Evolutionary conservation across 495 filamentous ascomycete genomes (phyloP), one percentile per base, ranked within the genome.

Genomic region (Lepraria neglecta): DNA sequence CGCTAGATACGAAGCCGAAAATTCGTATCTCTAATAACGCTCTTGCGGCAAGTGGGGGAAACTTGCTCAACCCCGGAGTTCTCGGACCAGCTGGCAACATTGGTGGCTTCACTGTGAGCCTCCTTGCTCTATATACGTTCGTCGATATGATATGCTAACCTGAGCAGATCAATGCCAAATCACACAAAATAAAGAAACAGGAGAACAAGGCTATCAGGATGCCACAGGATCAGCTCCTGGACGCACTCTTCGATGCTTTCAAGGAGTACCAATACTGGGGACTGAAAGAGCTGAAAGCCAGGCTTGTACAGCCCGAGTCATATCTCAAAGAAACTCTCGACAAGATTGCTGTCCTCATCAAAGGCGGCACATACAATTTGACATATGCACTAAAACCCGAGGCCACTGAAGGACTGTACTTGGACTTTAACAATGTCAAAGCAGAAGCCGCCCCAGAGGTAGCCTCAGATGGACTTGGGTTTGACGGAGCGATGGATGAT

Each of bases 121-220:
- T 60, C 14, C 40, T 24, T 19, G 10, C 54, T 51, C 21, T 12
- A 19, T 38, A 0, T 33, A 59, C 68, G 69, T 31, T 14, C n/a
- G 19, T 0, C 33, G 9, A 38, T 38, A 0, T 28, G 4, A 24
- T 43, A 30, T 21, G 24, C 63, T 59, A 53, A 48, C 61, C 9
- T 43, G 38, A 74, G 70, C 70, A 69, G 73, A 72, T 60, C 73
- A 75, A 60, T 35, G 65, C 61, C 48, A 61, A 66, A 63, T 58
- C 60, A 56, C 68, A 63, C 63, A 71, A 15, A 14, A 47, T 66
- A 73, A 67, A 69, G 68, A 62, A 83, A 60, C 84, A 85, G 70
- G 83, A 88, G 56, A 87, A 89, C 76, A 95, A 95, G 75, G 83
- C 86, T 6, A 87, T 87, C 3, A 90, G 94, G 70, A 89, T 97